Evolutionary conservation across 2,329 filamentous ascomycete species (phyloP).

Genomic region (Epichloe aotearoae): DNA sequence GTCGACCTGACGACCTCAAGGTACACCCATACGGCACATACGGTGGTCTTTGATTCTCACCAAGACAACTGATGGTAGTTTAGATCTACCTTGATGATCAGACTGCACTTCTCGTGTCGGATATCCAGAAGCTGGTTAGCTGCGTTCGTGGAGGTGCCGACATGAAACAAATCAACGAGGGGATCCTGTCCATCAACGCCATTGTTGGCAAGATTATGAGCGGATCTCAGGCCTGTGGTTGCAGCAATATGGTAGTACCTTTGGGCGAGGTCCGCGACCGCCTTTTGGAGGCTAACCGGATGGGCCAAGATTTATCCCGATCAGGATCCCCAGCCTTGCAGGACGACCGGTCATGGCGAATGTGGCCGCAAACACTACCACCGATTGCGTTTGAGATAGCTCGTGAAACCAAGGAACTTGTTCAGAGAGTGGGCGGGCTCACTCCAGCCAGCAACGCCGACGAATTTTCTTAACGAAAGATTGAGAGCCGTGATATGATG

Average conservation of each 20-base stretch:
- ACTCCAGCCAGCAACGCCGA: conserved; percentile 20
- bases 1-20: conserved; percentile 37
- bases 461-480: conserved; percentile 31
- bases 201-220: conserved; percentile 58
- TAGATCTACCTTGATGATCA: conserved; percentile 73
- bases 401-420: conserved; percentile 64
- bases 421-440: conserved; percentile 28
- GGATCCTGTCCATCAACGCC: conserved; percentile 56
- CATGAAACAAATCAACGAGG: conserved; percentile 51
- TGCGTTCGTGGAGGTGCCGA: conserved; percentile 53
- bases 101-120: conserved; percentile 63
- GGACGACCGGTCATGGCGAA: conserved; percentile 43
- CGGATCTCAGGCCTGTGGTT: conserved; percentile 46
- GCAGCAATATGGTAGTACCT: conserved; percentile 38
- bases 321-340: conserved; percentile 26
- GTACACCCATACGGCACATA: conserved; percentile 13
- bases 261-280: conserved; percentile 51
- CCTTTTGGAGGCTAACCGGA: conserved; percentile 49
- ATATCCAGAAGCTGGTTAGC: conserved; percentile 68
- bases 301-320: conserved; percentile 44
- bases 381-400: conserved; percentile 82
- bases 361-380: conserved; percentile 58
- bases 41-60: conserved; percentile 6
- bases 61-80: conserved; percentile 8
- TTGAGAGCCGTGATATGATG: conserved; percentile 4